Conservation (phyloP, 164 flowering plant species). For the Protea cynaroides region DNA sequence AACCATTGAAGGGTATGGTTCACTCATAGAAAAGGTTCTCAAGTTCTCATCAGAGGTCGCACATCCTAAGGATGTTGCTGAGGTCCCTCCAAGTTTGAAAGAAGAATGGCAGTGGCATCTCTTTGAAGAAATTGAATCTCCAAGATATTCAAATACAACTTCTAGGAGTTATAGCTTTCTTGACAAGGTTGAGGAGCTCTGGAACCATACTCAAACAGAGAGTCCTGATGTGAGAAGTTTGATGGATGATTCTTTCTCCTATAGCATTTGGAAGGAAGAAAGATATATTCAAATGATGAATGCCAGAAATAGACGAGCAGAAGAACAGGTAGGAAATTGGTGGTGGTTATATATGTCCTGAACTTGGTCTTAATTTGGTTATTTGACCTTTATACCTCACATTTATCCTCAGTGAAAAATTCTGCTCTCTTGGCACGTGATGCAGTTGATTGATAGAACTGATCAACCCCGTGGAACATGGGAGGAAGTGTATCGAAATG, state of each 20-base stretch:
- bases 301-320: constrained; percentile 73
- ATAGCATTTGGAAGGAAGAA: constrained; percentile 75
- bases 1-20: constrained; percentile 70
- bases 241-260: constrained; percentile 46
- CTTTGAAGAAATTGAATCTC: constrained; percentile 35
- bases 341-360: background rate
- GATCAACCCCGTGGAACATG: constrained; percentile 83
- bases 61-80: constrained; percentile 38
- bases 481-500: constrained; percentile 94
- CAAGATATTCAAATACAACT: constrained; percentile 28
- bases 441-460: constrained; percentile 87
- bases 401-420: constrained; percentile 7
- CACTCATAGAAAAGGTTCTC: constrained; percentile 58
- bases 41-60: constrained; percentile 84
- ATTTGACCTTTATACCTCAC: background rate
- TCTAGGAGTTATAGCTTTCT: constrained; percentile 31
- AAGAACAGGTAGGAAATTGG: constrained; percentile 66
- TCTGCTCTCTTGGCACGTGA: constrained; percentile 14
- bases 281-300: constrained; percentile 34
- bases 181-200: constrained; percentile 48
- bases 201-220: constrained; percentile 28
- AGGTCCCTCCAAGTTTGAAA: constrained; percentile 43
- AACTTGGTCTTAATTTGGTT: background rate
- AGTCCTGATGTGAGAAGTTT: constrained; percentile 11
- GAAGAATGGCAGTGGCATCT: constrained; percentile 79